These are phyloP conservation scores for Verbascum thapsus DNA, from an alignment of 257 asterid species.

Conservation along the genomic window DNA sequence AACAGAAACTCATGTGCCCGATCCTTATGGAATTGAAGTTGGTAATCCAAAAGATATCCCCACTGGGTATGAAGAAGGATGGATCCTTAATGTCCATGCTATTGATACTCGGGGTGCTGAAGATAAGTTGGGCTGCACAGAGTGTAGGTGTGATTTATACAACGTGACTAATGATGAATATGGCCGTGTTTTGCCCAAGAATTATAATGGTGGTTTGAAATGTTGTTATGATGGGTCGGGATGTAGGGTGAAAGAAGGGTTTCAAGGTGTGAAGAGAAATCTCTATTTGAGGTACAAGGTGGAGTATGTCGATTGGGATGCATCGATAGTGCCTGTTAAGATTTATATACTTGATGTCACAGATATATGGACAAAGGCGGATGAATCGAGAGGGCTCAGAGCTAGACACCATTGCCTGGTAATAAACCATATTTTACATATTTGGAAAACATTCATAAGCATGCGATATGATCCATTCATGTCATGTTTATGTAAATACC, in stretches of 20 bases:
- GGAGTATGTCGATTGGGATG: constrained; percentile 63
- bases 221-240: constrained; percentile 59
- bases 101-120: constrained; percentile 67
- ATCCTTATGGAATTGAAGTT: constrained; percentile 63
- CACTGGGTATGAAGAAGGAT: constrained; percentile 56
- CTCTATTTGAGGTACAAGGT: constrained; percentile 57
- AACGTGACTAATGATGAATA: constrained; percentile 42
- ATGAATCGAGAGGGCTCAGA: constrained; percentile 31
- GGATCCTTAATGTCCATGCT: constrained; percentile 70
- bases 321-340: constrained; percentile 45
- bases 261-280: constrained; percentile 39
- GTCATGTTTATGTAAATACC: too few relatives aligned
- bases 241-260: constrained; percentile 55
- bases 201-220: constrained; percentile 57
- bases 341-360: constrained; percentile 61
- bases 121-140: constrained; percentile 64
- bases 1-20: constrained; percentile 50
- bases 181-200: constrained; percentile 29
- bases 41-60: constrained; percentile 56
- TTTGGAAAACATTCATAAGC: too few relatives aligned
- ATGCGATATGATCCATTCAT: too few relatives aligned
- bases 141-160: constrained; percentile 63
- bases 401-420: constrained; percentile 40
- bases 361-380: constrained; percentile 38
- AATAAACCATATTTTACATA: too few relatives aligned